These are phyloP conservation scores for Hortiboletus campestris DNA, from an alignment of 768 basidiomycete genomes.

Conservation along the genomic window DNA sequence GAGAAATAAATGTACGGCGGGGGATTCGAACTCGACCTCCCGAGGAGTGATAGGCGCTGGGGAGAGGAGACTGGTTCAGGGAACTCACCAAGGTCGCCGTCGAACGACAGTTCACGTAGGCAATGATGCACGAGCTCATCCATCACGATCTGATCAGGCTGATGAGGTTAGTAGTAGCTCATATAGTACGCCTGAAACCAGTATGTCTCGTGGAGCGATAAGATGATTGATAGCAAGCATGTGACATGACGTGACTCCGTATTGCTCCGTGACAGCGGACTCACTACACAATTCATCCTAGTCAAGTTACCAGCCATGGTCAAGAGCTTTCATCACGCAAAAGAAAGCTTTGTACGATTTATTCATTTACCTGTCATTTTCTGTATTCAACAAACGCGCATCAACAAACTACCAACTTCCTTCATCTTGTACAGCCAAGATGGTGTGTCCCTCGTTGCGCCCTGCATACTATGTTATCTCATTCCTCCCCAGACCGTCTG, in stretches of 20 bases:
- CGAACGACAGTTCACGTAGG: conserved; percentile 83
- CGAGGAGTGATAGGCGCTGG: neutral
- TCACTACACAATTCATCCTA: no score
- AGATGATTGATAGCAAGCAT: neutral
- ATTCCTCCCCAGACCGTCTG: conserved; percentile 51
- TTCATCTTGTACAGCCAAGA: neutral
- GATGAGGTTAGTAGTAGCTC: neutral
- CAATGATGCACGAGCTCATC: conserved; percentile 85
- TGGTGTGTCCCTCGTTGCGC: conserved; percentile 13
- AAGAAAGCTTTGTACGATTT: neutral
- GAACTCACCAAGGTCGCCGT: conserved; percentile 82
- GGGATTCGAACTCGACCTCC: conserved; percentile 46
- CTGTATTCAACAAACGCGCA: neutral
- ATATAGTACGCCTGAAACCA: neutral
- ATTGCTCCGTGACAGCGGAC: neutral
- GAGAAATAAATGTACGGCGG: conserved; percentile 27
- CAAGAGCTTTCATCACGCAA: neutral
- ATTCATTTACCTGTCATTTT: neutral
- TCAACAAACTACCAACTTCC: neutral
- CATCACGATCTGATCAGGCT: conserved; percentile 34
- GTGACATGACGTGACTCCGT: conserved; percentile 14
- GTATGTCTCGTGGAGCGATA: neutral
- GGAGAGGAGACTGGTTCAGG: no score
- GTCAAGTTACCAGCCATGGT: no score
- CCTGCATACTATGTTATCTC: neutral